Percentiles rank a stretch among this genome's conserved stretches.
Evolutionary conservation across 257 asterid genomes (phyloP).

Genomic region (Solanum virginianum): DNA sequence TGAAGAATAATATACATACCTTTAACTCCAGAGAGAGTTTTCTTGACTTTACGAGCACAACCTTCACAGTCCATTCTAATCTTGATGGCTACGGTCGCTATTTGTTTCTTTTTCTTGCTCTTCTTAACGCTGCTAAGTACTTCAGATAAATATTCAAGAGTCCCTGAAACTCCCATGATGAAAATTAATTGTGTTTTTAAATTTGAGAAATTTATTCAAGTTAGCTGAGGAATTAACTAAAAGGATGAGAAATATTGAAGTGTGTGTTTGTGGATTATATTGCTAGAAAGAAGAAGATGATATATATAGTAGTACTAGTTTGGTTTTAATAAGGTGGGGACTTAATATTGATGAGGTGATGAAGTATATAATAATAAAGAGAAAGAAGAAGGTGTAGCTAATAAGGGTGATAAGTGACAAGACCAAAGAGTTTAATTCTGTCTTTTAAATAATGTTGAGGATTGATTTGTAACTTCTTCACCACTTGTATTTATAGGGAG

Average conservation of each 20-base stretch:
- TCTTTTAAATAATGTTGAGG: neutral
- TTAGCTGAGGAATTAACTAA: neutral
- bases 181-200: too few species aligned
- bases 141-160: conserved; percentile 61
- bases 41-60: conserved; percentile 58
- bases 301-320: neutral
- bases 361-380: neutral
- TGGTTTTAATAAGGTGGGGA: neutral
- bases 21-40: conserved; percentile 46
- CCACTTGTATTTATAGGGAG: neutral
- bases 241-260: neutral
- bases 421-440: neutral
- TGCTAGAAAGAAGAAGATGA: neutral
- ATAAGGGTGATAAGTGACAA: neutral
- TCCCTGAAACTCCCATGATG: conserved; percentile 64
- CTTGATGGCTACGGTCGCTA: conserved; percentile 50
- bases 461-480: neutral
- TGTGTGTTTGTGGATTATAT: neutral
- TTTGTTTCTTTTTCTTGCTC: conserved; percentile 54
- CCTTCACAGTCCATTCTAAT: conserved; percentile 92
- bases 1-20: conserved; percentile 8
- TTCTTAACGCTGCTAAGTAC: conserved; percentile 28
- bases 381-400: neutral
- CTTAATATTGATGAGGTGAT: neutral
- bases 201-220: neutral